These are phyloP conservation scores for Diutina pseudorugosa DNA, from an alignment of 1,139 yeast genomes.

Conservation along the genomic window DNA sequence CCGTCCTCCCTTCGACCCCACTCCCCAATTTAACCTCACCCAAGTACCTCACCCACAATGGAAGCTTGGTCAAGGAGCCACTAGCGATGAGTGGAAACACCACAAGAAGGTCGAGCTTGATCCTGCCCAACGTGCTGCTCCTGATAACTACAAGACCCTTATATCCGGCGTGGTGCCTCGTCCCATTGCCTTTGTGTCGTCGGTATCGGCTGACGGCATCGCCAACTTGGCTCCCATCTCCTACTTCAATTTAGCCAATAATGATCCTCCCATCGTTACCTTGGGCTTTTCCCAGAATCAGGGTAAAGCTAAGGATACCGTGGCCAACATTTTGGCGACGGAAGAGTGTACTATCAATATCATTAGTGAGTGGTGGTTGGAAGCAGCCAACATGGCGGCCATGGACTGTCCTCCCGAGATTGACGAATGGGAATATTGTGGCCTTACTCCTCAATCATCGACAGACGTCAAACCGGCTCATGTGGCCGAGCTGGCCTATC, in stretches of 20 bases:
- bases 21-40: conserved; percentile 11
- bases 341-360: conserved; percentile 46
- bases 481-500: conserved; percentile 51
- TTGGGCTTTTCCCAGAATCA: conserved; percentile 33
- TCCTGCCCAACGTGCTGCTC: conserved; percentile 32
- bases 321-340: conserved; percentile 35
- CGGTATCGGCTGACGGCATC: conserved; percentile 29
- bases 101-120: conserved; percentile 36
- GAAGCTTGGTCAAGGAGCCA: conserved; percentile 41
- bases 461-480: conserved; percentile 37
- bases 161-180: conserved; percentile 43
- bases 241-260: conserved; percentile 34
- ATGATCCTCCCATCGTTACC: conserved; percentile 49
- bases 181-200: conserved; percentile 47
- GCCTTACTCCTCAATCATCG: conserved; percentile 38
- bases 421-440: conserved; percentile 45
- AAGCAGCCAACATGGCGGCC: conserved; percentile 46
- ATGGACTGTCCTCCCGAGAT: conserved; percentile 35
- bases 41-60: conserved; percentile 22
- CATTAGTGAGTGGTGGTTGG: conserved; percentile 52
- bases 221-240: conserved; percentile 50
- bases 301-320: conserved; percentile 36
- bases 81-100: conserved; percentile 26
- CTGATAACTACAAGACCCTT: conserved; percentile 38
- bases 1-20: background rate